These are phyloP conservation scores for Periconia sp. DNA, from an alignment of 2,329 filamentous ascomycete species.

Conservation along the genomic window DNA sequence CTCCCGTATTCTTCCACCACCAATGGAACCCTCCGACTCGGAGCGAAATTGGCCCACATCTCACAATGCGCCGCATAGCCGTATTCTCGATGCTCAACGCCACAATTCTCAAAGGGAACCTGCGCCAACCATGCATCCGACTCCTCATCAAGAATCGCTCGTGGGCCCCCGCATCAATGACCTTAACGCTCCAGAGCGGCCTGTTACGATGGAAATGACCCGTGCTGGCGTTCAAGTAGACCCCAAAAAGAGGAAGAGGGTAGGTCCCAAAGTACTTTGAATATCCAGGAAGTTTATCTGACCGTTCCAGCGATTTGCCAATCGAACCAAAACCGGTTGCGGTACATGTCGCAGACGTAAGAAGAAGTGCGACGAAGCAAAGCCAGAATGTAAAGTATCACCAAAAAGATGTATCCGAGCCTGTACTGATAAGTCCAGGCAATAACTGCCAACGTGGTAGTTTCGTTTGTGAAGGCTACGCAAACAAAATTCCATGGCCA, in stretches of 20 bases:
- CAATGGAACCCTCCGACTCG: constrained; percentile 24
- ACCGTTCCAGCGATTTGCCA: constrained; percentile 71
- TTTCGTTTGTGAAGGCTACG: constrained; percentile 90
- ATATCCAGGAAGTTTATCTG: constrained; percentile 5
- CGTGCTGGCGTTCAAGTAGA: constrained; percentile 50
- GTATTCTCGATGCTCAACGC: constrained; percentile 28
- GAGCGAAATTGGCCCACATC: constrained; percentile 34
- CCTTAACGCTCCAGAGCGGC: constrained; percentile 17
- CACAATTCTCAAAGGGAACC: constrained; percentile 19
- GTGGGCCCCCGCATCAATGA: constrained; percentile 11
- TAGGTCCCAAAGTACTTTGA: constrained; percentile 41
- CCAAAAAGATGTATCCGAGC: background rate
- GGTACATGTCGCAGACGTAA: constrained; percentile 89
- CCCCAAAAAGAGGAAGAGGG: constrained; percentile 45
- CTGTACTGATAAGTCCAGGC: constrained; percentile 13
- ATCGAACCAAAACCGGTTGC: constrained; percentile 93
- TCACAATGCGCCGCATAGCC: constrained; percentile 22
- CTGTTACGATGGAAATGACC: constrained; percentile 43
- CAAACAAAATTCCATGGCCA: constrained; percentile 74
- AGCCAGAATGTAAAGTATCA: constrained; percentile 77
- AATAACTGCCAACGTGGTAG: constrained; percentile 89
- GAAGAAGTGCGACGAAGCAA: constrained; percentile 96
- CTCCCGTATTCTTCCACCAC: constrained; percentile 27
- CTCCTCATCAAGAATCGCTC: constrained; percentile 11
- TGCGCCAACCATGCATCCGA: constrained; percentile 6